Evolutionary conservation across 2,329 filamentous ascomycete genomes (phyloP), one percentile per base, ranked within the genome.

Genomic region (Sarocladium brachiariae): DNA sequence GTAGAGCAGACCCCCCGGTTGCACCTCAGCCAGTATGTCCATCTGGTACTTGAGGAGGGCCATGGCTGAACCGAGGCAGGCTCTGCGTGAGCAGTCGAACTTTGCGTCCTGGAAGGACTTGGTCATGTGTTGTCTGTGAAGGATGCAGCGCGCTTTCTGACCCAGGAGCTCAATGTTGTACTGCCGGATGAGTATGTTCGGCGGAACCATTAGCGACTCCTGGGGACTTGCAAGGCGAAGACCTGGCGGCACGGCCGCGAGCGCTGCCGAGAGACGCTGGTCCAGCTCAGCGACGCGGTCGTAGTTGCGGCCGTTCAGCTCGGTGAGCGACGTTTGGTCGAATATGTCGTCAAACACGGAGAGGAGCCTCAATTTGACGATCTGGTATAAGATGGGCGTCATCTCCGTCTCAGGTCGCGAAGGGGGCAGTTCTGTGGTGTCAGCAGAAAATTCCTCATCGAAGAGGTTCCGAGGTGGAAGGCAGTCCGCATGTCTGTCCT

Each of bases 391-490:
- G 24, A 63, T 60, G 5, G 65, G 63, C 1, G 70, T 72, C n/a
- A 65, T 58, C 50, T 73, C 70, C 0, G 67, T 65, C 37, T 63
- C 56, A 1, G 69, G 65, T 8, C 70, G 60, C 3, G 67, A 62
- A 1, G 64, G 61, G 4, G 54, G 72, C 13, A 75, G 53, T 18
- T 66, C 63, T 10, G 58, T 57, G 9, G 62, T 68, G 7, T 58
- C 41, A 13, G 61, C 55, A 47, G 66, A 60, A 48, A 76, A 66
- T 49, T 76, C 73, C 4, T 58, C 57, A 53, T 75, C 73, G 2
- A 64, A 54, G 1, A 75, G 61, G 47, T 75, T 76, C 0, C 66
- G 62, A 1, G 73, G 73, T 48, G 69, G 63, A 6, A 58, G 54
- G 0, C 70, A 71, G 50, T 76, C 71, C 34, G 59, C 63, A n/a